These are phyloP conservation scores for Calonectria crousiana DNA, from an alignment of 2,329 filamentous ascomycete genomes.

Conservation along the genomic window DNA sequence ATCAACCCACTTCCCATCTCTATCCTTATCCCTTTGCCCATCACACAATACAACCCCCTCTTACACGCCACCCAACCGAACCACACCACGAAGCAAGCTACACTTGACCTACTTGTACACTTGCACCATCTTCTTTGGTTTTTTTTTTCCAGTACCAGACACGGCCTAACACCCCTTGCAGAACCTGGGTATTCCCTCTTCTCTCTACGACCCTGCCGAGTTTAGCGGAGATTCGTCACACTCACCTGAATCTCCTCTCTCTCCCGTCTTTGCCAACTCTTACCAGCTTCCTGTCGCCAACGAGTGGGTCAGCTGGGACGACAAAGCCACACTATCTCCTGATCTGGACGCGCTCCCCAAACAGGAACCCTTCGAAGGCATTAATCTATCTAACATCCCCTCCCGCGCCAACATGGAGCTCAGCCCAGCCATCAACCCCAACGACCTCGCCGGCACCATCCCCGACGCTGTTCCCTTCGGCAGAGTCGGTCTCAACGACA, in stretches of 20 bases:
- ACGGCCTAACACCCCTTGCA: constrained; percentile 36
- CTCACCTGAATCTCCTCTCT: constrained; percentile 44
- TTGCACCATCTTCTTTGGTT: constrained; percentile 2
- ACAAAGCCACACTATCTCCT: constrained; percentile 44
- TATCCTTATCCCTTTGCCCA: constrained; percentile 15
- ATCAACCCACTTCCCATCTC: constrained; percentile 17
- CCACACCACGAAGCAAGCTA: constrained; percentile 27
- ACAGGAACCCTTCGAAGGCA: constrained; percentile 44
- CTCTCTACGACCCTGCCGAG: constrained; percentile 45
- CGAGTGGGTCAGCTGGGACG: constrained; percentile 45
- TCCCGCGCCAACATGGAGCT: constrained; percentile 44
- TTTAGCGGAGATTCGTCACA: constrained; percentile 45
- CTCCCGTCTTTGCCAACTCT: constrained; percentile 43
- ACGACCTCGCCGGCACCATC: constrained; percentile 42
- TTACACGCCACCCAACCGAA: constrained; percentile 33
- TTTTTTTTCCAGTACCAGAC: constrained; percentile 11
- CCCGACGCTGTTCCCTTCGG: constrained; percentile 43
- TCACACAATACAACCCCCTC: constrained; percentile 7
- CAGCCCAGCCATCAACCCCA: constrained; percentile 45
- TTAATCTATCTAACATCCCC: constrained; percentile 43
- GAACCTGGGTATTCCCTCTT: constrained; percentile 37
- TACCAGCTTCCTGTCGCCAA: constrained; percentile 44
- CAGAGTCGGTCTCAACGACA: constrained; percentile 44
- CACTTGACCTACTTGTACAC: background rate
- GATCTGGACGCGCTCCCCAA: constrained; percentile 43